These are phyloP conservation scores for Cercospora sp. DNA, from an alignment of 2,329 filamentous ascomycete genomes.

Conservation along the genomic window DNA sequence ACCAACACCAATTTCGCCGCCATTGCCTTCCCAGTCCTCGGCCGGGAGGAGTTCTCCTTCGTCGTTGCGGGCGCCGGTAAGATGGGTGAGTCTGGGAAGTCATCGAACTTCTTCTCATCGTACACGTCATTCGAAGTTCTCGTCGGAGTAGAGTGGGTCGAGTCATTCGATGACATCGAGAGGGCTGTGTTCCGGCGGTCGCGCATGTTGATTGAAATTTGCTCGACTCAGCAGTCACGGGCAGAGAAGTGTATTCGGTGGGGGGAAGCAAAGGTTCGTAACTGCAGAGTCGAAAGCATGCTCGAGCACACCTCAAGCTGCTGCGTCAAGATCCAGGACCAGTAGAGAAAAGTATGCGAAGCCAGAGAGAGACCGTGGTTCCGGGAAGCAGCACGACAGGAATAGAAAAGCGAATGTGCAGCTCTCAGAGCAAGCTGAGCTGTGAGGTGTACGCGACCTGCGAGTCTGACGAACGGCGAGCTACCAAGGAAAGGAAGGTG, in stretches of 20 bases:
- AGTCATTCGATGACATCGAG: slow-evolving; percentile 56
- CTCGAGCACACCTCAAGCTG: slow-evolving; percentile 1
- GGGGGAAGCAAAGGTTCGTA: background rate
- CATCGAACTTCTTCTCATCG: slow-evolving; percentile 58
- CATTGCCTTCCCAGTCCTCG: slow-evolving; percentile 19
- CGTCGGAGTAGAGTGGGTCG: slow-evolving; percentile 71
- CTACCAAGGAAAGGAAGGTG: background rate
- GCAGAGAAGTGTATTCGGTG: background rate
- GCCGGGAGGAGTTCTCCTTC: slow-evolving; percentile 24
- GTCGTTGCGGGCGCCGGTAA: slow-evolving; percentile 30
- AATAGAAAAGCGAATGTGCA: slow-evolving; percentile 20
- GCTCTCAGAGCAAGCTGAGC: slow-evolving; percentile 9
- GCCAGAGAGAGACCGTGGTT: background rate
- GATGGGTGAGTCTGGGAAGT: slow-evolving; percentile 28
- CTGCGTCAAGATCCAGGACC: background rate
- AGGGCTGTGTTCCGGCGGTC: slow-evolving; percentile 51
- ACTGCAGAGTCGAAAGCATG: background rate
- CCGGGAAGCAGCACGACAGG: background rate
- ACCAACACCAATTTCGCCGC: slow-evolving; percentile 20
- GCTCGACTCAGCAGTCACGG: background rate
- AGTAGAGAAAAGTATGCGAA: background rate
- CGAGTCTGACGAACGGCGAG: background rate
- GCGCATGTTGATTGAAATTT: slow-evolving; percentile 41
- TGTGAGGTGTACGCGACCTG: slow-evolving; percentile 10
- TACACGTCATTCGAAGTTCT: slow-evolving; percentile 64